Conservation (phyloP, 2,329 filamentous ascomycete species). For the Diplodia sapinea region DNA sequence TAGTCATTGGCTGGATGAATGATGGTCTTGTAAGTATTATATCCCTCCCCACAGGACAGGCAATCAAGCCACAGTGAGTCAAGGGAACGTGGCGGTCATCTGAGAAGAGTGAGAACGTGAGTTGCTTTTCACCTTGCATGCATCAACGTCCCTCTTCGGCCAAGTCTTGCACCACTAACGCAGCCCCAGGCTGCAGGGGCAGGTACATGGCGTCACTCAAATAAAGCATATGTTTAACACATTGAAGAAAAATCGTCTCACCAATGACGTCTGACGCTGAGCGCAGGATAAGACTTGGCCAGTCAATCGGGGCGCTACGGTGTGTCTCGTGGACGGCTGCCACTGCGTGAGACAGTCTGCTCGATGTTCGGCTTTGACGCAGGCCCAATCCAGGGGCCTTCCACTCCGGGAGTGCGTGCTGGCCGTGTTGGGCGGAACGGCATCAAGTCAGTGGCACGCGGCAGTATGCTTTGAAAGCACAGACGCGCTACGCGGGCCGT, state of each 20-base stretch:
- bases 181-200: not conserved
- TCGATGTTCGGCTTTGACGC: not conserved
- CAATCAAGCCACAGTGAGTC: not conserved
- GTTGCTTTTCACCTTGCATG: not conserved
- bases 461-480: not conserved
- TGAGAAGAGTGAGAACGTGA: not conserved
- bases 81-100: not conserved
- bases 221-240: not conserved
- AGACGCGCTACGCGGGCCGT: not conserved
- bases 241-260: not conserved
- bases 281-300: not conserved
- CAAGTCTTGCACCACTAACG: not conserved
- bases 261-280: not conserved
- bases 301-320: not conserved
- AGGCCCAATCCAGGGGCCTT: not conserved
- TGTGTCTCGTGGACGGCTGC: not conserved
- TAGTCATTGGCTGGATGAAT: not conserved
- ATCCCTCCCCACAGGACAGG: not conserved
- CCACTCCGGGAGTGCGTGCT: no score
- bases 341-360: not conserved
- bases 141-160: not conserved
- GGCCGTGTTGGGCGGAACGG: not conserved
- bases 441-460: constrained; percentile 1
- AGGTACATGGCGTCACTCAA: constrained; percentile 1
- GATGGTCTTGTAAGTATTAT: not conserved